Evolutionary conservation across 2,329 filamentous ascomycete species (phyloP), one percentile per base, ranked within the genome.

Genomic region (Talaromyces sp.): DNA sequence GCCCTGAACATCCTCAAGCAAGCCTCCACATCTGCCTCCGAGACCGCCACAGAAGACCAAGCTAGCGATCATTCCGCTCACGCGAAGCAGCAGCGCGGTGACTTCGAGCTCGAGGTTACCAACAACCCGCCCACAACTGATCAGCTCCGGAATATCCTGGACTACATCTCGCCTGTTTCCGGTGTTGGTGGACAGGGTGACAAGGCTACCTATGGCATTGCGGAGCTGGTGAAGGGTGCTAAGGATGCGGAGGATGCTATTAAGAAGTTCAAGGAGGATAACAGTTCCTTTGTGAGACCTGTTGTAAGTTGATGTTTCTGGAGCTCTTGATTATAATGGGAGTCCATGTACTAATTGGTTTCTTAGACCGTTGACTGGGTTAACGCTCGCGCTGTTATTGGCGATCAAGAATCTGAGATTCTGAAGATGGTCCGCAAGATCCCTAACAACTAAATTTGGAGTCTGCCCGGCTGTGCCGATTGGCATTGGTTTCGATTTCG

Each of bases 101-200:
- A 92, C 47, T 99, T 97, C 74, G 87, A 97, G 67, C 84, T 97
- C 51, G 87, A 95, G 64, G 82, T 96, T 35, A 90, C 89, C 53
- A 91, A 94, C 70, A 82, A 84, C 0, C 76, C 85, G 17, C 94
- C 94, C 2, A 99, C 94, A 1, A 70, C 80, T 35, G 90, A 93
- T 67, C 92, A 96, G 74, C 79, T 96, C 54, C 84, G 85, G 75
- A 94, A 83, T 56, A 95, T 96, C 61, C 74, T 96, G 50, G 88
- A 92, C 57, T 96, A 95, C 69, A 80, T 93, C 37, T 61, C 51
- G 22, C 58, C 60, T 10, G 57, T 63, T 7, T 61, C 57, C 1
- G 67, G 60, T 4, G 54, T 62, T 10, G 90, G 89, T 50, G 73
- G 78, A 27, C 75, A 77, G 44, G 84, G 83, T 46, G 80, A 80